Percentiles rank a stretch among this genome's conserved stretches.
These are phyloP conservation scores for Ensete glaucum DNA, from an alignment of 176 grass and related monocot genomes.

Conservation along the genomic window DNA sequence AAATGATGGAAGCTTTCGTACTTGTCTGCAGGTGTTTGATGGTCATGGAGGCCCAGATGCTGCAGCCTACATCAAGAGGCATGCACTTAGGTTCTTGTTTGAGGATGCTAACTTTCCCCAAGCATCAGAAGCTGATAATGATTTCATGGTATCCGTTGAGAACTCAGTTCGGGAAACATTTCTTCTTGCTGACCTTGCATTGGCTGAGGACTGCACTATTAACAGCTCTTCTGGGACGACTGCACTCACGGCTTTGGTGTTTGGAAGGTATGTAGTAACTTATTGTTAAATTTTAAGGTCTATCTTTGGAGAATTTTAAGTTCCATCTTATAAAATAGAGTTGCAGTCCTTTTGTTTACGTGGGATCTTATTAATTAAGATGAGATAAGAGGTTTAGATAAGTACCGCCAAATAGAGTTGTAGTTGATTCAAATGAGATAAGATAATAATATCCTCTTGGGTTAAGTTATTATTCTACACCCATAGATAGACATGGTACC, in stretches of 20 bases:
- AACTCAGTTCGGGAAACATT: conserved; percentile 41
- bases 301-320: not conserved
- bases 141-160: conserved; percentile 45
- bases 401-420: too few species aligned
- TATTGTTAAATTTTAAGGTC: not conserved
- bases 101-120: conserved; percentile 56
- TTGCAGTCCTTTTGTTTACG: too few species aligned
- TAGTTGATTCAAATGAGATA: too few species aligned
- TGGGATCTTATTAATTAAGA: too few species aligned
- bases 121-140: conserved; percentile 33
- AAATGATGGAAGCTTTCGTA: not conserved
- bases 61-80: conserved; percentile 68
- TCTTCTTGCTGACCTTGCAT: conserved; percentile 57
- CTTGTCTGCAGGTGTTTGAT: conserved; percentile 63
- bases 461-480: too few species aligned
- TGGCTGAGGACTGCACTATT: conserved; percentile 43
- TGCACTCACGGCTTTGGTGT: conserved; percentile 59
- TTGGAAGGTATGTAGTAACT: conserved; percentile 45
- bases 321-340: not conserved
- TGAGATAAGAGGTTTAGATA: too few species aligned
- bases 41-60: conserved; percentile 87
- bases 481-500: too few species aligned
- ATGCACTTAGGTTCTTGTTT: conserved; percentile 63
- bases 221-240: conserved; percentile 78
- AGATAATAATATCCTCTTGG: too few species aligned